Evolutionary conservation across 495 filamentous ascomycete species (phyloP).

Genomic region (Podospora anserina): DNA sequence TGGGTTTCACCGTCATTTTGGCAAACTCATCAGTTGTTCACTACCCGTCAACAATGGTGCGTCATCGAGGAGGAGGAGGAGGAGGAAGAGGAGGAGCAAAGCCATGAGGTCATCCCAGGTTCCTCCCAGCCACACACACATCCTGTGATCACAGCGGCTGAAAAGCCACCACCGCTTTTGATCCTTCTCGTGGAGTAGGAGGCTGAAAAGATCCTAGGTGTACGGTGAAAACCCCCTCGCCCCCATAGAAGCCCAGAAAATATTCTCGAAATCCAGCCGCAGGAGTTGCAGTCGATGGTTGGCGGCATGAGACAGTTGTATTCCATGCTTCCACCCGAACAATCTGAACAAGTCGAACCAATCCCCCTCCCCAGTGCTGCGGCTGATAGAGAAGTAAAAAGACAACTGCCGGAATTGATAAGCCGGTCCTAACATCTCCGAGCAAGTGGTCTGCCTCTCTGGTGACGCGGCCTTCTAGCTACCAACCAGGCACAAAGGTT

Average conservation of each 20-base stretch:
- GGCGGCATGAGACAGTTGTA: constrained; percentile 1
- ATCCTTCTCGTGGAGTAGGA: not conserved
- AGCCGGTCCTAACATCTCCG: not conserved
- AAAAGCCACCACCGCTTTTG: not conserved
- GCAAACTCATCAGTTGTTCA: not conserved
- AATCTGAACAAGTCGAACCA: not conserved
- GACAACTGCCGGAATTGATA: not conserved
- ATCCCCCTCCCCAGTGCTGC: not conserved
- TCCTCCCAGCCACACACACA: not conserved
- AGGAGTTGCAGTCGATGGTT: not conserved
- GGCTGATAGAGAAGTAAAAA: constrained; percentile 6
- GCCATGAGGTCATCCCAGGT: not conserved
- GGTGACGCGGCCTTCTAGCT: not conserved
- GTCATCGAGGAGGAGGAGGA: not conserved
- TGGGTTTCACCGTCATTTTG: not conserved
- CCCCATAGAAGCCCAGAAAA: not conserved
- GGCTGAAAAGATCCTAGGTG: not conserved
- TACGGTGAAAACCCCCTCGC: not conserved
- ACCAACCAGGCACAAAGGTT: not conserved
- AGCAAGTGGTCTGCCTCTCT: not conserved
- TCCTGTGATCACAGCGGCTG: not conserved
- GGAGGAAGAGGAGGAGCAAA: not conserved
- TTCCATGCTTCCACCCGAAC: constrained; percentile 13
- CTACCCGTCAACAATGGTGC: not conserved
- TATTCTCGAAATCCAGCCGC: constrained; percentile 4